Evolutionary conservation across 768 basidiomycete species (phyloP).

Genomic region (Agaricus blazei): DNA sequence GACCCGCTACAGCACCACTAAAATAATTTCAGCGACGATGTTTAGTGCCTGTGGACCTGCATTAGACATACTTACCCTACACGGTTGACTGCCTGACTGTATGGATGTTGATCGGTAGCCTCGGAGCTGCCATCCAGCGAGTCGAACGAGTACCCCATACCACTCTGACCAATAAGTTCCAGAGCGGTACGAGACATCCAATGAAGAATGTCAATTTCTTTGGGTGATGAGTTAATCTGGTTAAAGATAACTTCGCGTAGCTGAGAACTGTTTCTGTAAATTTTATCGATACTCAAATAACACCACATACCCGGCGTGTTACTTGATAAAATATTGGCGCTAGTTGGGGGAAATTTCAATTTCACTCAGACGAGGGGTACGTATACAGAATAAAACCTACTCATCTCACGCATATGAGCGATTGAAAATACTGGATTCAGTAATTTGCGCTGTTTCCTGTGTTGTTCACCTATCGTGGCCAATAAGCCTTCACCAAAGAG

Average conservation of each 20-base stretch:
- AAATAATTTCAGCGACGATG: neutral
- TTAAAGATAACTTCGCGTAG: conserved; percentile 20
- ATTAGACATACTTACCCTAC: conserved; percentile 20
- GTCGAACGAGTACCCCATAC: conserved; percentile 42
- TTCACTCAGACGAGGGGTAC: neutral
- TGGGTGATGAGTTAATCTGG: conserved; percentile 23
- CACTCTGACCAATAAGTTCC: conserved; percentile 46
- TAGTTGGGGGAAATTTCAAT: conserved; percentile 9
- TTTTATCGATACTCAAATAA: neutral
- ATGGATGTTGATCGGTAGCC: conserved; percentile 20
- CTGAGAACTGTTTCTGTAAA: conserved; percentile 1
- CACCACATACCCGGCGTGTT: conserved; percentile 19
- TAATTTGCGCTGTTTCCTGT: conserved; percentile 33
- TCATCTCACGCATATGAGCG: conserved; percentile 32
- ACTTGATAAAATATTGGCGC: conserved; percentile 31
- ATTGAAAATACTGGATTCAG: conserved; percentile 40
- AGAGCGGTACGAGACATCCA: conserved; percentile 41
- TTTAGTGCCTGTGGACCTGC: neutral
- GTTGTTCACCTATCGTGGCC: neutral
- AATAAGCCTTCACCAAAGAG: conserved; percentile 25
- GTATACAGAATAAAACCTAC: conserved; percentile 8
- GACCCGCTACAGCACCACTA: neutral
- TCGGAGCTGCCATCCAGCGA: conserved; percentile 21
- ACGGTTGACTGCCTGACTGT: conserved; percentile 21
- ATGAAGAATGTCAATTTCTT: conserved; percentile 29